Percentiles rank a stretch among this genome's conserved stretches.
These are phyloP conservation scores for Vicia villosa DNA, from an alignment of 306 rosid genomes.

Conservation along the genomic window DNA sequence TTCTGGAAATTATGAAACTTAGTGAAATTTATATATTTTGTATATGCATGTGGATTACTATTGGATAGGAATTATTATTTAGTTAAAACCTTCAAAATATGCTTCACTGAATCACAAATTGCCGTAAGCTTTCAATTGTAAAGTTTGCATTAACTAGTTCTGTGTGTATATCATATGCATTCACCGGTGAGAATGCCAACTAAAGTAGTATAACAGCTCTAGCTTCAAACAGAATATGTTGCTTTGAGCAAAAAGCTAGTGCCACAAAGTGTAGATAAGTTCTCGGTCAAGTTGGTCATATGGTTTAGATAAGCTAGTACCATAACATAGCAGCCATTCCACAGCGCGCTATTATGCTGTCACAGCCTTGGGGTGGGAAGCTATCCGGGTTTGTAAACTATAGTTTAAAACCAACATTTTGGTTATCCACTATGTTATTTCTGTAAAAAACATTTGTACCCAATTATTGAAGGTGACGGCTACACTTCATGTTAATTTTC, in stretches of 20 bases:
- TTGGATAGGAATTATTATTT: background rate
- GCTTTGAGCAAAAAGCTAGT: background rate
- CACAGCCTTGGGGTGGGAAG: background rate
- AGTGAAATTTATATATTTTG: constrained; percentile 1
- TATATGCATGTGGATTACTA: constrained; percentile 3
- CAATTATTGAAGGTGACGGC: background rate
- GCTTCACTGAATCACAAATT: constrained; percentile 2
- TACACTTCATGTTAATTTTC: background rate
- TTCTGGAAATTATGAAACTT: constrained; percentile 15
- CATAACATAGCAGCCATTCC: background rate
- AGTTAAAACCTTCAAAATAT: constrained; percentile 2
- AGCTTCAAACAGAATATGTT: background rate
- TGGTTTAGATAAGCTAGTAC: background rate
- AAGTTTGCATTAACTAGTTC: constrained; percentile 10
- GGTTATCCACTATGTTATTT: constrained; percentile 6
- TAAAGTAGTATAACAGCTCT: background rate
- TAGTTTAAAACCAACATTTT: background rate
- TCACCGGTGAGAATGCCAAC: constrained; percentile 7
- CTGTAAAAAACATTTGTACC: background rate
- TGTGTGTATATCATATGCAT: no score
- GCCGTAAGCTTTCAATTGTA: constrained; percentile 1
- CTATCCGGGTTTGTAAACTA: background rate
- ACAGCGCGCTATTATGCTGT: background rate
- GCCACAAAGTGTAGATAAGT: background rate
- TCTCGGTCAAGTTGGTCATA: background rate